These are phyloP conservation scores for Colletotrichum plurivorum DNA, from an alignment of 2,329 filamentous ascomycete species.

Conservation along the genomic window DNA sequence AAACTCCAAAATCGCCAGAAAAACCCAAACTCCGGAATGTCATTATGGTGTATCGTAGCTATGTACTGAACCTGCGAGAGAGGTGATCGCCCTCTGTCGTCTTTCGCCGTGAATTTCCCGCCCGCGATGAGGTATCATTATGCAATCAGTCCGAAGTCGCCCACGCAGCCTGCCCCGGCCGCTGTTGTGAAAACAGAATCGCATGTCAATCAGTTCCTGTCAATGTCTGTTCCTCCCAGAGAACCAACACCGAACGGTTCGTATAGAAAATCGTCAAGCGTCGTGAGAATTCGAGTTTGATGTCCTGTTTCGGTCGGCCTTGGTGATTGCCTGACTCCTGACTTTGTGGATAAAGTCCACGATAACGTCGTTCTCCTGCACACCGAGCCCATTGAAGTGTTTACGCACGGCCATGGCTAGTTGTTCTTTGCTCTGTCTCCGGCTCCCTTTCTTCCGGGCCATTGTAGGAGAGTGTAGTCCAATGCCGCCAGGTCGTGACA, in stretches of 20 bases:
- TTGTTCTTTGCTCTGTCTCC: conserved; percentile 79
- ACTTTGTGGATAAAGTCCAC: conserved; percentile 84
- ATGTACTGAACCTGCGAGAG: conserved; percentile 20
- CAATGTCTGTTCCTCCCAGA: conserved; percentile 13
- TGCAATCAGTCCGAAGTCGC: conserved; percentile 39
- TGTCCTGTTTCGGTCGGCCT: conserved; percentile 33
- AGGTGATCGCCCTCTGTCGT: conserved; percentile 17
- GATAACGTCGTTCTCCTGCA: conserved; percentile 87
- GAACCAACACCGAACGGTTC: conserved; percentile 2
- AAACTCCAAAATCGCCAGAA: not conserved
- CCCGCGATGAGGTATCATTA: conserved; percentile 40
- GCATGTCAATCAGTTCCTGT: conserved; percentile 16
- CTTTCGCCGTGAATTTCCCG: conserved; percentile 26
- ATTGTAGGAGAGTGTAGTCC: conserved; percentile 83
- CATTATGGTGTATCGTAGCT: conserved; percentile 33
- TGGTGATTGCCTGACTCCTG: conserved; percentile 39
- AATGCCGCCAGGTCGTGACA: conserved; percentile 74
- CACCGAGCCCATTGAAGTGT: conserved; percentile 85
- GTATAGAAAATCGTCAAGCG: conserved; percentile 24
- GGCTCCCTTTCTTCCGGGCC: conserved; percentile 74
- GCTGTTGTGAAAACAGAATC: conserved; percentile 13
- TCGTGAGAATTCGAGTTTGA: conserved; percentile 33
- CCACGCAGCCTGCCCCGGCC: conserved; percentile 29
- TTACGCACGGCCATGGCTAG: conserved; percentile 81
- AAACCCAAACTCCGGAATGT: conserved; percentile 29